Percentiles rank a stretch among this genome's conserved stretches.
Conservation (phyloP, 2,329 filamentous ascomycete species). For the Albophoma yamanashiensis region DNA sequence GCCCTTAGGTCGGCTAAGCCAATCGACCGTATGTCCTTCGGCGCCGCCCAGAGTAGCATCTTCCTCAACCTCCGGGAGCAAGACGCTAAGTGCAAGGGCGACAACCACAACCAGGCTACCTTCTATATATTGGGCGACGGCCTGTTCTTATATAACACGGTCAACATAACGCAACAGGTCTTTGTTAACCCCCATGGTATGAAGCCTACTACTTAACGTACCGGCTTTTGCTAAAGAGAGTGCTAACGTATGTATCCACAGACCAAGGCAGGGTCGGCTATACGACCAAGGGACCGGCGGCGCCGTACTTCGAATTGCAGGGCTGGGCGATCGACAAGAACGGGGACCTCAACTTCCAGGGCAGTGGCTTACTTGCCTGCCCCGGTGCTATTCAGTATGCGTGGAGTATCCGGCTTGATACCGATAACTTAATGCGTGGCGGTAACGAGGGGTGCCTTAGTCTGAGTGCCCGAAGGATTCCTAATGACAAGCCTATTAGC, state of each 20-base stretch:
- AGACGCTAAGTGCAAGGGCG: constrained; percentile 36
- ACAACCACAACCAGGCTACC: constrained; percentile 30
- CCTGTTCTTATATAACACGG: constrained; percentile 34
- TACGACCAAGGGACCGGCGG: constrained; percentile 34
- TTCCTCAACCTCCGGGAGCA: constrained; percentile 31
- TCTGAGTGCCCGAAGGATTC: constrained; percentile 20
- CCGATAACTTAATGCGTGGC: constrained; percentile 21
- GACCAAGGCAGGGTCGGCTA: constrained; percentile 44
- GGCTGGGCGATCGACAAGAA: constrained; percentile 33
- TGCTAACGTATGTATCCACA: constrained; percentile 10
- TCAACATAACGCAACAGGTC: constrained; percentile 32
- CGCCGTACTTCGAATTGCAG: constrained; percentile 31
- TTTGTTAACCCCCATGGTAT: constrained; percentile 46
- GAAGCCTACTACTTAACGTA: constrained; percentile 6
- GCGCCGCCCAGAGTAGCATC: constrained; percentile 33
- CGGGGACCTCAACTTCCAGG: constrained; percentile 34
- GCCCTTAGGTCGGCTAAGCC: constrained; percentile 36
- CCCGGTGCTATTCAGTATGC: constrained; percentile 30
- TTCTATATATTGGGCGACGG: constrained; percentile 36
- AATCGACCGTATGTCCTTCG: constrained; percentile 35
- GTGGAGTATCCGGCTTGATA: constrained; percentile 27
- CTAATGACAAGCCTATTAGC: constrained; percentile 18
- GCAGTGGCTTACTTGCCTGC: constrained; percentile 39
- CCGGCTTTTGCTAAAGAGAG: background rate
- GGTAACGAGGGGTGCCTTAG: constrained; percentile 25